Evolutionary conservation across 106 monocot species (phyloP), one percentile per base, ranked within the genome.

Genomic region (Alisma plantagoaquatica): DNA sequence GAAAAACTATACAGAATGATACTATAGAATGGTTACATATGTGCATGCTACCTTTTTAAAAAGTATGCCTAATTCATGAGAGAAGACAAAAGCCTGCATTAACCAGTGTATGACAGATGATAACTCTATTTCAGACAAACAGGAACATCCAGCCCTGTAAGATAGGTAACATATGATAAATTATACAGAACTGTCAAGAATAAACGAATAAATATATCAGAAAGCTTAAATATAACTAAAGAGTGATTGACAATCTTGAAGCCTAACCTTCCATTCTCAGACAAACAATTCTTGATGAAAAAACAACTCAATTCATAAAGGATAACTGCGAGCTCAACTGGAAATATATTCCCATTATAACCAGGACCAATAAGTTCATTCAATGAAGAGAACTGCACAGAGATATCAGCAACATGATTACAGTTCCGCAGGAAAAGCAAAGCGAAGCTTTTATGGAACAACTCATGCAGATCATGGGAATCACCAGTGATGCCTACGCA

Each of bases 1-100:
- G n/a, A n/a, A n/a, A n/a, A n/a, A n/a, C n/a, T n/a, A n/a, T n/a
- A n/a, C n/a, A n/a, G n/a, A n/a, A n/a, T n/a, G n/a, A n/a, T n/a
- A n/a, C n/a, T n/a, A n/a, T n/a, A n/a, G n/a, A n/a, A n/a, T n/a
- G n/a, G n/a, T n/a, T n/a, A n/a, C n/a, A n/a, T n/a, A n/a, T n/a
- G n/a, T n/a, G n/a, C n/a, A n/a, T n/a, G n/a, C n/a, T 20, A 93
- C 93, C 93, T 93, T 87, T 56, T 75, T 71, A 48, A 73, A 73
- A 64, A 93, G 80, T 47, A 61, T 57, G 11, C 87, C 87, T 11
- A 67, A 27, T 43, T 93, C 75, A 33, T 47, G 65, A 32, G 68
- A 64, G 25, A 83, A 69, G 30, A 87, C 70, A 61, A 87, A 93
- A 35, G 83, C 79, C 30, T 57, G 69, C 30, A 87, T 46, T 53